Evolutionary conservation across 2,329 filamentous ascomycete genomes (phyloP).

Genomic region (Verticillium klebahnii): DNA sequence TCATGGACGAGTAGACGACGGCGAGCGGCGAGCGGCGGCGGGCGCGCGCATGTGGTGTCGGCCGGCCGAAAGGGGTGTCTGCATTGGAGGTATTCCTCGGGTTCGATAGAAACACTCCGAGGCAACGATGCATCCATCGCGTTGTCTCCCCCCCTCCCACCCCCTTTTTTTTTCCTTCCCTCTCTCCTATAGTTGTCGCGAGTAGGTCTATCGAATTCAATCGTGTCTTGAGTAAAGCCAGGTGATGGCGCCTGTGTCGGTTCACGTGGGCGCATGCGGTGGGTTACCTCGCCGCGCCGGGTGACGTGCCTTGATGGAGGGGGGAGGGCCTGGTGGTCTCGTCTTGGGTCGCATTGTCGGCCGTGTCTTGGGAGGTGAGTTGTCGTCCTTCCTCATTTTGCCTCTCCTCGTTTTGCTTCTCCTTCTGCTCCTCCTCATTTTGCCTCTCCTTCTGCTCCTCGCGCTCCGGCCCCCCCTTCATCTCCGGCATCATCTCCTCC

Average conservation of each 20-base stretch:
- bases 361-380: too few species aligned
- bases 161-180: not conserved
- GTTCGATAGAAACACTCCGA: not conserved
- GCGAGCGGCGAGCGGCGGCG: not conserved
- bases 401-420: too few species aligned
- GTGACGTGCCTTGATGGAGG: too few species aligned
- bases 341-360: too few species aligned
- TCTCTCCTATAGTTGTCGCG: not conserved
- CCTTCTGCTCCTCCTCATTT: too few species aligned
- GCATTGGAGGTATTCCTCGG: not conserved
- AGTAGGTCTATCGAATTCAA: not conserved
- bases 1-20: conserved; percentile 76
- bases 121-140: not conserved
- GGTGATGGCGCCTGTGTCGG: not conserved
- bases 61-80: not conserved
- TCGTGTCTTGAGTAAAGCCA: not conserved
- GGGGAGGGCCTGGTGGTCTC: too few species aligned
- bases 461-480: too few species aligned
- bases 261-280: too few species aligned
- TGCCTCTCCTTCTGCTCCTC: too few species aligned
- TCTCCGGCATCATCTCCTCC: too few species aligned
- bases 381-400: too few species aligned
- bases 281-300: too few species aligned
- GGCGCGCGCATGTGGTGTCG: not conserved
- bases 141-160: not conserved